Conservation (phyloP, 208 protist genomes). For the Trypanosoma congolense region DNA sequence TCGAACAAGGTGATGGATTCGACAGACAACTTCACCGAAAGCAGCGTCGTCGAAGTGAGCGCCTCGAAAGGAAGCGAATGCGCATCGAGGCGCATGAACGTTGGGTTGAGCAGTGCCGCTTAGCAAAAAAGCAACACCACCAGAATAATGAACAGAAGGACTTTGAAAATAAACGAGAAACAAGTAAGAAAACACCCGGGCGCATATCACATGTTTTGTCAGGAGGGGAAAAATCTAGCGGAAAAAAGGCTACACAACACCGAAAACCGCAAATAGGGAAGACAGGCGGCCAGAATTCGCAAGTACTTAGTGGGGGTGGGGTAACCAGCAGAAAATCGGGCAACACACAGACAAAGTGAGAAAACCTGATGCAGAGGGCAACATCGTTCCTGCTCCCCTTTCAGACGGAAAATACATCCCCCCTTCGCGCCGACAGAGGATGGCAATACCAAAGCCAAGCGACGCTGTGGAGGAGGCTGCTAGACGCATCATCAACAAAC, state of each 20-base stretch:
- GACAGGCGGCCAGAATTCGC: no score
- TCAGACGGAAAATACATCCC: constrained; percentile 21
- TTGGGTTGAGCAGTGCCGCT: constrained; percentile 47
- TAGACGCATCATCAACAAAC: constrained; percentile 65
- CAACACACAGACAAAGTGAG: no score
- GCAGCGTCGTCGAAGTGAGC: constrained; percentile 41
- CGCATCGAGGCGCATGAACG: constrained; percentile 54
- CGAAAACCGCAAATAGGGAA: no score
- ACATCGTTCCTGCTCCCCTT: no score
- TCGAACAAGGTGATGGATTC: constrained; percentile 5
- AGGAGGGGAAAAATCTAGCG: no score
- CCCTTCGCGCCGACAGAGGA: constrained; percentile 7
- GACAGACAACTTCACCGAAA: constrained; percentile 63
- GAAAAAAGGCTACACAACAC: no score
- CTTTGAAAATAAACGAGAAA: constrained; percentile 3
- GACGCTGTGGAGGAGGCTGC: constrained; percentile 30
- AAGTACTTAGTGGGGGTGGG: no score
- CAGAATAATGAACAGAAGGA: constrained; percentile 4
- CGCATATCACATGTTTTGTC: no score
- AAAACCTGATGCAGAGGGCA: no score
- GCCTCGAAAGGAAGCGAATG: constrained; percentile 32
- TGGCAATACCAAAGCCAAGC: not conserved
- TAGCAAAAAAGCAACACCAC: constrained; percentile 8
- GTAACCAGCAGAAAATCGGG: no score
- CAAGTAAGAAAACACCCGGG: no score